Conservation (phyloP, 2,329 filamentous ascomycete genomes). For the Pseudogymnoascus sp. region DNA sequence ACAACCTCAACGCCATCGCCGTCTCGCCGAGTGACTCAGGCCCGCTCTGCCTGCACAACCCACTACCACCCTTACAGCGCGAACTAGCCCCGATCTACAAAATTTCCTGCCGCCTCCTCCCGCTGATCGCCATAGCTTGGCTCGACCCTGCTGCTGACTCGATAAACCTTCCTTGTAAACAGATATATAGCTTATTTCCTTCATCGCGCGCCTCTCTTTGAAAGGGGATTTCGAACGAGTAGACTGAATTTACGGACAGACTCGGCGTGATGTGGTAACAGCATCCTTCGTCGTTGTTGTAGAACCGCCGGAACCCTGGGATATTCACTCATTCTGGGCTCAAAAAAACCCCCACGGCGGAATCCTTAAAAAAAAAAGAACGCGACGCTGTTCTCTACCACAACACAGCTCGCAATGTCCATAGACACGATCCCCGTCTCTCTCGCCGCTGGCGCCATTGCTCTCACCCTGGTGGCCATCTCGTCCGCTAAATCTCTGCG, state of each 20-base stretch:
- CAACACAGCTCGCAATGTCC: background rate
- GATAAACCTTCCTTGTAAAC: background rate
- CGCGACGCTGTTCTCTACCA: background rate
- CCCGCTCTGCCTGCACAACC: background rate
- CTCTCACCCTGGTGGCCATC: conserved; percentile 30
- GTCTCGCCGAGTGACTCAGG: conserved; percentile 2
- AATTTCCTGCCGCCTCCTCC: conserved; percentile 2
- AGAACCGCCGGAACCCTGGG: background rate
- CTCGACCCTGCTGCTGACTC: background rate
- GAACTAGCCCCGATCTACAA: background rate
- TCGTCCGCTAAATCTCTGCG: conserved; percentile 32
- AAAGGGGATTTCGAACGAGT: background rate
- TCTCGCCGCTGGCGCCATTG: conserved; percentile 19
- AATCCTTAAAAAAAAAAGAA: background rate
- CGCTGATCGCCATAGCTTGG: background rate
- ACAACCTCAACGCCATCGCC: background rate
- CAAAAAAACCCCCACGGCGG: background rate
- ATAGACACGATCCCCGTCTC: conserved; percentile 10
- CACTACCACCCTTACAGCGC: background rate
- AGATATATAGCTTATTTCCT: background rate
- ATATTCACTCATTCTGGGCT: background rate
- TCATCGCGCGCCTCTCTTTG: background rate
- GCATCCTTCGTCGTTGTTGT: background rate
- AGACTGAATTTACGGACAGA: background rate
- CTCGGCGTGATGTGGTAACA: background rate